Conservation (phyloP, 2,329 filamentous ascomycete species). For the Epichloe brachyelytri region DNA sequence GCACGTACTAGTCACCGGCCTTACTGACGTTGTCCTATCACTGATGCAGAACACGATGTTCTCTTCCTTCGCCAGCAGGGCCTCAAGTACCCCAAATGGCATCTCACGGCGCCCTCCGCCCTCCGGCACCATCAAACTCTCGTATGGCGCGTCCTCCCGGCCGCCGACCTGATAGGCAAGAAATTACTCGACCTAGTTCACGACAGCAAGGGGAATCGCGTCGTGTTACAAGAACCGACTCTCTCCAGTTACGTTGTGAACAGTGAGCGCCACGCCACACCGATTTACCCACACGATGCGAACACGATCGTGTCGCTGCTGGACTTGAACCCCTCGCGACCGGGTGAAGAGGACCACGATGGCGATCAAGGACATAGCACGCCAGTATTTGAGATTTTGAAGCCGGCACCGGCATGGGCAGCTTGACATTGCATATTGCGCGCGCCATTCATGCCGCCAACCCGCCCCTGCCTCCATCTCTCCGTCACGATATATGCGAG, state of each 20-base stretch:
- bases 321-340: conserved; percentile 51
- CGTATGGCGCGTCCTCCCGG: conserved; percentile 34
- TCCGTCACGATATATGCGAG: conserved; percentile 20
- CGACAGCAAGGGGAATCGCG: conserved; percentile 35
- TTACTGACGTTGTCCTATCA: background rate
- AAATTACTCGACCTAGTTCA: conserved; percentile 43
- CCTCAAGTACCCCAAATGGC: conserved; percentile 22
- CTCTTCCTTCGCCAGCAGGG: conserved; percentile 28
- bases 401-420: conserved; percentile 75
- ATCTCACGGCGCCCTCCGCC: conserved; percentile 24
- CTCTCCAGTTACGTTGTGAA: conserved; percentile 61
- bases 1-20: background rate
- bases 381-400: conserved; percentile 62
- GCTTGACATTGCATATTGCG: conserved; percentile 61
- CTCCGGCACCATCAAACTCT: conserved; percentile 20
- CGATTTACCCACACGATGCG: conserved; percentile 61
- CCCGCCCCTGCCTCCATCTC: conserved; percentile 30
- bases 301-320: conserved; percentile 63
- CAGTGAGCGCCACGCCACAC: conserved; percentile 59
- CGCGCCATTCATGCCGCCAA: conserved; percentile 67
- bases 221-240: conserved; percentile 50
- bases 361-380: conserved; percentile 15
- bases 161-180: conserved; percentile 51
- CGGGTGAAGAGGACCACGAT: conserved; percentile 21
- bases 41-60: conserved; percentile 24